These are phyloP conservation scores for Debaryomyces sp. DNA, from an alignment of 1,139 yeast genomes.

Conservation along the genomic window DNA sequence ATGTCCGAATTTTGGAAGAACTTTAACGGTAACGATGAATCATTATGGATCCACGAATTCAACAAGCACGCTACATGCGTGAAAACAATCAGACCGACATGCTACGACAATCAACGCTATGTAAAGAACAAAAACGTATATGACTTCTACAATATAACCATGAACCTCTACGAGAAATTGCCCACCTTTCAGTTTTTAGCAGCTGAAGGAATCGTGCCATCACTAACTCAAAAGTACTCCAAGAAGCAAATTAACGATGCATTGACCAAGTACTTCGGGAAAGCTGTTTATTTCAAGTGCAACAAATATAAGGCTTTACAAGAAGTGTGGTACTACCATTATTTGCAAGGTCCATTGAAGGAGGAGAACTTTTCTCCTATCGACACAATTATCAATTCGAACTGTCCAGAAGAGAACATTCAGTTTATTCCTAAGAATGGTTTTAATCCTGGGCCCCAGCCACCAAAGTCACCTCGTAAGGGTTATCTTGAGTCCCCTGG, in stretches of 20 bases:
- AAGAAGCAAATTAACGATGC: conserved; percentile 67
- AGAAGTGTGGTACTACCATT: conserved; percentile 91
- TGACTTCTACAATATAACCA: conserved; percentile 74
- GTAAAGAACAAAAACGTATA: conserved; percentile 63
- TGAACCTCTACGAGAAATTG: conserved; percentile 60
- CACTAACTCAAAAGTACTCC: conserved; percentile 61
- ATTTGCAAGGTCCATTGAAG: conserved; percentile 72
- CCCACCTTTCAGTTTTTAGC: conserved; percentile 73
- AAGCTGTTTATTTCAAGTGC: conserved; percentile 72
- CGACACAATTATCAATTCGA: conserved; percentile 55
- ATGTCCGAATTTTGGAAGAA: conserved; percentile 78
- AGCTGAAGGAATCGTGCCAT: conserved; percentile 71
- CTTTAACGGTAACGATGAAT: conserved; percentile 70
- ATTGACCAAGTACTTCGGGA: conserved; percentile 59
- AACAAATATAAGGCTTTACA: conserved; percentile 66
- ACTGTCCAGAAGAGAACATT: conserved; percentile 74
- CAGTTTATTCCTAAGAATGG: conserved; percentile 74
- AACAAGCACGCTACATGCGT: conserved; percentile 96
- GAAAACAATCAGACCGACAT: conserved; percentile 71
- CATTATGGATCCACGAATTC: conserved; percentile 90
- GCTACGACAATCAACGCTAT: conserved; percentile 47
- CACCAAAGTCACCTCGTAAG: conserved; percentile 32
- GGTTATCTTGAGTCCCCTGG: conserved; percentile 55
- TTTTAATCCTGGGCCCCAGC: conserved; percentile 31
- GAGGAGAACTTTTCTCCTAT: conserved; percentile 67